Evolutionary conservation across 352 stramenopile species (phyloP).

Genomic region (Phytophthora cryptogea): DNA sequence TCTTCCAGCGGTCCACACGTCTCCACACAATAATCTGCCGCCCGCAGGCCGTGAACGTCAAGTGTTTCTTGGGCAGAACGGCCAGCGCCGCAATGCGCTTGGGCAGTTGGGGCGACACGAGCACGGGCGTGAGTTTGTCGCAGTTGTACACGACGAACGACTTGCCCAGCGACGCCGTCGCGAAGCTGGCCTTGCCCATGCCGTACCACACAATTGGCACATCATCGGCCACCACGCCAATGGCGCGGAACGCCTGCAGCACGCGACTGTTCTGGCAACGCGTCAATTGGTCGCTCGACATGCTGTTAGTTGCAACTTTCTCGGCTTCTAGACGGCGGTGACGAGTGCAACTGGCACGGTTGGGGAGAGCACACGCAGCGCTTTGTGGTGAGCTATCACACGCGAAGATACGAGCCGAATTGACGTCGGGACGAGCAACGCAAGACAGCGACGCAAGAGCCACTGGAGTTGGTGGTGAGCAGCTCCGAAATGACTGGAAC

Average conservation of each 20-base stretch:
- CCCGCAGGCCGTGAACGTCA: conserved; percentile 79
- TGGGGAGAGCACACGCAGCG: conserved; percentile 4
- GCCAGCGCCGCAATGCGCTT: conserved; percentile 78
- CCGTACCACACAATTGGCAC: conserved; percentile 88
- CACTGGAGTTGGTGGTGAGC: conserved; percentile 16
- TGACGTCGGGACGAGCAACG: conserved; percentile 7
- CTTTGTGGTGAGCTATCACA: conserved; percentile 6
- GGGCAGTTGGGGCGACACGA: conserved; percentile 80
- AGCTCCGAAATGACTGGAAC: conserved; percentile 64
- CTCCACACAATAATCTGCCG: conserved; percentile 78
- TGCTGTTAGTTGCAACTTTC: conserved; percentile 17
- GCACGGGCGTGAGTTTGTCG: conserved; percentile 86
- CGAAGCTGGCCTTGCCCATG: conserved; percentile 89
- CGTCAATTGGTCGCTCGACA: conserved; percentile 42
- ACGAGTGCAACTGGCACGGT: conserved; percentile 12
- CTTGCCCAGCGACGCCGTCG: conserved; percentile 88
- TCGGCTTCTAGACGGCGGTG: conserved; percentile 1
- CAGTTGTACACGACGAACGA: conserved; percentile 92
- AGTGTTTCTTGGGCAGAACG: conserved; percentile 66
- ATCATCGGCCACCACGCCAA: conserved; percentile 88
- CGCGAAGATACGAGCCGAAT: conserved; percentile 4
- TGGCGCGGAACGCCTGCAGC: conserved; percentile 90
- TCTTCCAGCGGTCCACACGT: conserved; percentile 58
- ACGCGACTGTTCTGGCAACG: conserved; percentile 73
- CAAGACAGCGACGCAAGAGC: conserved; percentile 1